Base-by-base conservation (phyloP, 192 early-diverging fungal species). In the Coemansia sp. region DNA sequence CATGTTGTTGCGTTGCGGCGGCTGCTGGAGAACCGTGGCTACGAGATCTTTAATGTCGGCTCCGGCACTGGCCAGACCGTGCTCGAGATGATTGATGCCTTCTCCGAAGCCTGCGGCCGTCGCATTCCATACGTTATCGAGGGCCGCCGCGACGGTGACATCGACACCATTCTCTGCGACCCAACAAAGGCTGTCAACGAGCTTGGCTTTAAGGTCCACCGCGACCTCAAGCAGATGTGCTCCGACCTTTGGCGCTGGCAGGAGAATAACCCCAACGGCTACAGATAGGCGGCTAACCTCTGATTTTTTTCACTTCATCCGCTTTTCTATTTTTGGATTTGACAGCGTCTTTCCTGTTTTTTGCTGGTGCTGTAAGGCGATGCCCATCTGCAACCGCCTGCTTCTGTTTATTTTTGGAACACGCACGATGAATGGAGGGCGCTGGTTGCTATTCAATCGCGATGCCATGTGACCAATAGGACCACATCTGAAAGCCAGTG, bases 11-110 rank as follows among this genome's bases (percentile, higher is more conserved):
- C 96, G 1, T 74, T 98, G 18, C 85, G 89, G 57, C 91, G 95
- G 61, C 76, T 98, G 63, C 15, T 64, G 16, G 64, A 63, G 22
- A 87, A 87, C 65, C 82, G 78, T 16, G 80, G 80, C 51, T 82
- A 74, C 61, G 85, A 87, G 65, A 81, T 88, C n/a, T 98, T 93
- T 65, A 98, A 98, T 74, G 76, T 98, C 18, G 97, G 95, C 36
- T 90, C 90, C 13, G 97, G 97, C 60, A 81, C 87, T n/a, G 97
- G 97, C 18, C 95, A 90, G 86, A 91, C 93, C 7, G 97, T 98
- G 66, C 82, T 92, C 62, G 89, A 98, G 74, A 93, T 98, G 77
- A 87, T 98, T 61, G 86, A 90, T 40, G 90, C 94, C 59, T 91
- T 93, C 65, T 83, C 88, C 47, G 83, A 84, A 22, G 95, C 92